A percentile compares a stretch with the other conserved stretches of the same genome.
Conservation (phyloP, 148 eudicot species). For the Agrostemma githago region DNA sequence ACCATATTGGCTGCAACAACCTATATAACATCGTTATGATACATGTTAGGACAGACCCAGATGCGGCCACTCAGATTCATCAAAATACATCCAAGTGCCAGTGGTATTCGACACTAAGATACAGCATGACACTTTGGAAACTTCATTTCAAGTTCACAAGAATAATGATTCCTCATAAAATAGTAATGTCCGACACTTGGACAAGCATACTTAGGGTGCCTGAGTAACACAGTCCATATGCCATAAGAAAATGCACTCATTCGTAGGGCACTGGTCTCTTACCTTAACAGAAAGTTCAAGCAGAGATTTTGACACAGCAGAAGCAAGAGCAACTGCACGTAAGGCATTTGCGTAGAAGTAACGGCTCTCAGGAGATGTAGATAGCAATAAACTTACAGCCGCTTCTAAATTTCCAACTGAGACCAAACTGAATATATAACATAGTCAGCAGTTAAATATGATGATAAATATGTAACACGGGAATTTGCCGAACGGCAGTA, state of each 20-base stretch:
- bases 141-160: background rate
- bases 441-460: background rate
- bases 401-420: slow-evolving; percentile 90
- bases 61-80: background rate
- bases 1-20: slow-evolving; percentile 99
- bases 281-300: slow-evolving; percentile 98
- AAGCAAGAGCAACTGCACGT: slow-evolving; percentile 97
- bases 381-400: slow-evolving; percentile 92
- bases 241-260: background rate
- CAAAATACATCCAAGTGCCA: background rate
- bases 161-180: background rate
- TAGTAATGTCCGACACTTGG: background rate
- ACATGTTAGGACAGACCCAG: background rate
- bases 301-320: slow-evolving; percentile 87
- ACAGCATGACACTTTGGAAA: background rate
- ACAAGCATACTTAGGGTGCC: background rate
- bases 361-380: slow-evolving; percentile 94
- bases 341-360: slow-evolving; percentile 86
- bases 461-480: background rate
- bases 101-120: background rate
- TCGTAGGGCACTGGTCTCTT: slow-evolving; percentile 13
- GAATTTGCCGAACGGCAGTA: background rate
- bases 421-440: slow-evolving; percentile 59
- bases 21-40: slow-evolving; percentile 30
- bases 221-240: background rate